Evolutionary conservation across 371 early-diverging fungal genomes (phyloP).

Genomic region (Capniomyces stellatus): DNA sequence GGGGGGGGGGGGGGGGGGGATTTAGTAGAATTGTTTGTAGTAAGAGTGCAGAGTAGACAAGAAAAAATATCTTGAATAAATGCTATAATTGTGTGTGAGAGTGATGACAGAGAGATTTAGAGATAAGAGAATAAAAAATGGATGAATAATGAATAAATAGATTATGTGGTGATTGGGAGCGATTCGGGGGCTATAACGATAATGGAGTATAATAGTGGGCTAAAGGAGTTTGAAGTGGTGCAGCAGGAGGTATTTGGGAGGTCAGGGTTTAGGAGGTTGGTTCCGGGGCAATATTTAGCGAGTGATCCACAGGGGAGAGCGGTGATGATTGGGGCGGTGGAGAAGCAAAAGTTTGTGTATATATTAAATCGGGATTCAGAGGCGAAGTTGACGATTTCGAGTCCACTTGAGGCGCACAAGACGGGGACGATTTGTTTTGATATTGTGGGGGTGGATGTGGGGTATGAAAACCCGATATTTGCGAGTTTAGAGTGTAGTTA

Average conservation of each 20-base stretch:
- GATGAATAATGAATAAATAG: constrained; percentile 20
- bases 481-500: constrained; percentile 82
- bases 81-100: too few relatives aligned
- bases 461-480: constrained; percentile 95
- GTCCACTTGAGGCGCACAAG: constrained; percentile 89
- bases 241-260: constrained; percentile 94
- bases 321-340: constrained; percentile 85
- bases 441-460: constrained; percentile 84
- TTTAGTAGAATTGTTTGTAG: too few relatives aligned
- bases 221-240: constrained; percentile 57
- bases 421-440: constrained; percentile 53
- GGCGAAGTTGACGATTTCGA: constrained; percentile 60
- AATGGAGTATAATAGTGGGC: constrained; percentile 65
- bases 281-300: constrained; percentile 91
- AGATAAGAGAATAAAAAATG: not conserved
- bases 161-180: constrained; percentile 75
- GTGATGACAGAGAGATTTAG: too few relatives aligned
- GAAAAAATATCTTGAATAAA: too few relatives aligned
- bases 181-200: constrained; percentile 86
- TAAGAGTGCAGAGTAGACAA: too few relatives aligned
- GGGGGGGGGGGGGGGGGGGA: too few relatives aligned
- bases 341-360: constrained; percentile 89
- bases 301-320: constrained; percentile 93
- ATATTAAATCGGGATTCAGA: constrained; percentile 84
- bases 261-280: constrained; percentile 71